Base-by-base conservation (phyloP, 495 filamentous ascomycete species). In the Aspergillus nanangensis region DNA sequence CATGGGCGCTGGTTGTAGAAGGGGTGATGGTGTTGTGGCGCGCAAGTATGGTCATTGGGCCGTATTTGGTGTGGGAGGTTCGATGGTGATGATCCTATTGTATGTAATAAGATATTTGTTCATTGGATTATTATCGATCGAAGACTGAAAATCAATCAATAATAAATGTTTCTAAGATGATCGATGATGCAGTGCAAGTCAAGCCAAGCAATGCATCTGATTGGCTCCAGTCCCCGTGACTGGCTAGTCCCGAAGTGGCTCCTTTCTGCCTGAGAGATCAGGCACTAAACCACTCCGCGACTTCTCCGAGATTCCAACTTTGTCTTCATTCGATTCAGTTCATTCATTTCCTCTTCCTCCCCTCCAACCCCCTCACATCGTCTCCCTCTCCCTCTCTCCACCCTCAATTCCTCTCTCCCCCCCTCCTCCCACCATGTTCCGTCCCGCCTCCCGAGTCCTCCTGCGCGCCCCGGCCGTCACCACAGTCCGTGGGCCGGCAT, bases 21-120 rank as follows among this genome's bases (percentile, higher is more conserved):
- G 75, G 74, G n/a, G 48, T 81, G 4, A 55, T 74, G 36, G 77
- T 91, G 43, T 78, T 91, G 40, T 87, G 77, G 74, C 89, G 79
- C 52, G 88, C 87, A 4, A 88, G 84, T 52, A 65, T 82, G 23
- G 87, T 91, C 22, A 82, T 91, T 47, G 74, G 89, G 56, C 87
- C 87, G 3, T 87, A 84, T 48, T 79, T 90, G 48, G 79, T 75
- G 49, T 67, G 72, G 8, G 85, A 88, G 69, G 35, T 79, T 33
- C 5, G 25, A 11, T 5, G 25, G 25, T 31, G n/a, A n/a, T n/a
- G n/a, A n/a, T n/a, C n/a, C n/a, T n/a, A n/a, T n/a, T n/a, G n/a
- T n/a, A n/a, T n/a, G n/a, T n/a, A n/a, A n/a, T n/a, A n/a, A n/a
- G n/a, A n/a, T n/a, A n/a, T n/a, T n/a, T n/a, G n/a, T n/a, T n/a